Evolutionary conservation across 306 rosid species (phyloP).

Genomic region (Astragalus membranaceus): DNA sequence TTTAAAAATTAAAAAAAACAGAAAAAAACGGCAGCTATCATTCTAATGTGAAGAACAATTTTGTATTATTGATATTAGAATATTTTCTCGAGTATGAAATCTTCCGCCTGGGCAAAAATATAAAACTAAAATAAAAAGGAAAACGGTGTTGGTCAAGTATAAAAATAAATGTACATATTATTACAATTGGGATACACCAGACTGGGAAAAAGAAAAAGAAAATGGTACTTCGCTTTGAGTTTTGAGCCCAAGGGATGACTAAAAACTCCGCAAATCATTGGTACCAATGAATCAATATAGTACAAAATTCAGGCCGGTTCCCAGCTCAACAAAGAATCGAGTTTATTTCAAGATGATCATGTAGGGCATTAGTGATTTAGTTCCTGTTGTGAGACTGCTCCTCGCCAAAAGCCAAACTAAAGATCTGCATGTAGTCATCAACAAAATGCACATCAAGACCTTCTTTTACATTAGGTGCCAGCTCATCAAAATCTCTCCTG

Average conservation of each 20-base stretch:
- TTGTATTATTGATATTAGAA: background rate
- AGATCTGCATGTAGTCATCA: constrained; percentile 71
- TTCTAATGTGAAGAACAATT: background rate
- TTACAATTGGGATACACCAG: constrained; percentile 24
- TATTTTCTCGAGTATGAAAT: background rate
- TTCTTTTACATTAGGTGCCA: constrained; percentile 81
- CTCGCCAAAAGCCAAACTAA: constrained; percentile 56
- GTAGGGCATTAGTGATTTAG: constrained; percentile 10
- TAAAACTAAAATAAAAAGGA: background rate
- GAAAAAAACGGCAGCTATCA: background rate
- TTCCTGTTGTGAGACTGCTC: constrained; percentile 28
- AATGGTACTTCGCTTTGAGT: background rate
- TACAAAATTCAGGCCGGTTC: constrained; percentile 31
- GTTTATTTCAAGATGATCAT: constrained; percentile 13
- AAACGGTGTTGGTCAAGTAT: background rate
- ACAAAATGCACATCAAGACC: constrained; percentile 96
- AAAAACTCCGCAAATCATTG: background rate
- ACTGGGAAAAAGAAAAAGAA: background rate
- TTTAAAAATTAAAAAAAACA: too few species aligned
- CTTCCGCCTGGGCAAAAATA: too few species aligned
- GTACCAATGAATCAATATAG: background rate
- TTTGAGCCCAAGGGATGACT: background rate
- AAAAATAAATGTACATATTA: constrained; percentile 9
- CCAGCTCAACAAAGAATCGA: constrained; percentile 29
- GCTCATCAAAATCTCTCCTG: constrained; percentile 87